Base-by-base conservation (phyloP, 768 basidiomycete genomes). In the Mycena vitilis region DNA sequence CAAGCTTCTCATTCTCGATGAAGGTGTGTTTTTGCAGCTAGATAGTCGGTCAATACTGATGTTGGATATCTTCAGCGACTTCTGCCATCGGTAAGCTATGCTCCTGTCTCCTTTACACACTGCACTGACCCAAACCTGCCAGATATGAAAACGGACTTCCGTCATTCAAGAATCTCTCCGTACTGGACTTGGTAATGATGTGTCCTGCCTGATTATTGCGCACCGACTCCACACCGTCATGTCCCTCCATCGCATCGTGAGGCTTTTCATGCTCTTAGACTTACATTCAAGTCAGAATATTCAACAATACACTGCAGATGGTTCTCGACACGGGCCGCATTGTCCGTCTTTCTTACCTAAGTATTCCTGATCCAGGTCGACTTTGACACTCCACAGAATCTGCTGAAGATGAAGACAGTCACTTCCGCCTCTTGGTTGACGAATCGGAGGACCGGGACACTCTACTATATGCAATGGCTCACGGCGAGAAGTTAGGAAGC, bases 381-480 rank as follows among this genome's bases (percentile, higher is more conserved):
- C 68, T 89, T 84, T 66, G 88, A 87, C 71, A 80, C 80, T 42
- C 89, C 89, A 0, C 67, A 68, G n/a, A 74, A 81, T 23, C 77
- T 93, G 60, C 82, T 92, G 25, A 77, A 78, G 62, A 86, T 87
- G n/a, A 75, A 51, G 77, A 79, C 34, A 86, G 89, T 10, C 78
- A 80, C 74, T 75, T 90, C 34, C 82, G 83, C 53, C 79, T 84
- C 2, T 77, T 91, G 22, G 86, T 91, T 1, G 84, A 89, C 55
- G 86, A 88, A 71, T 88, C 86, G 38, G 85, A 81, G 18, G 89
- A 90, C 68, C 85, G 76, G 68, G 83, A 85, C 49, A 72, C 71
- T 25, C 71, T 90, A 37, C 71, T 90, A 37, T 82, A 85, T 64
- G 81, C 73, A 16, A 86, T 87, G 85, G 77, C 30, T 47, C 22